These are phyloP conservation scores for Zopfia rhizophila DNA, from an alignment of 2,329 filamentous ascomycete species.

Conservation along the genomic window DNA sequence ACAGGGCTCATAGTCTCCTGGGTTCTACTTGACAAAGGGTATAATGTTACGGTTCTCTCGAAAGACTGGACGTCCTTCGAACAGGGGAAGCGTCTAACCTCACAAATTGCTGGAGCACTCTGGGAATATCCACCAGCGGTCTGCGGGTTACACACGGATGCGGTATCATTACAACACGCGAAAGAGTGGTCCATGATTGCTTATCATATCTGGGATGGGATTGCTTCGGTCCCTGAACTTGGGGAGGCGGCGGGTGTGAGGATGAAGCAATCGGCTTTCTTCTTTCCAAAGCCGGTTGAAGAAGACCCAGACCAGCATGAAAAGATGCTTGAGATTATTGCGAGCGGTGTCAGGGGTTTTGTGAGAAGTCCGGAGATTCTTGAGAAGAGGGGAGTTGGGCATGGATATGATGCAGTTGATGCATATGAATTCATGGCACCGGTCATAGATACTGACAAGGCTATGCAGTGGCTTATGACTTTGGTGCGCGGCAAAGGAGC, in stretches of 20 bases:
- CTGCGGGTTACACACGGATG: constrained; percentile 57
- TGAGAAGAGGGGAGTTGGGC: constrained; percentile 48
- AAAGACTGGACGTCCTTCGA: constrained; percentile 54
- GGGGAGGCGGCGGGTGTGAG: constrained; percentile 47
- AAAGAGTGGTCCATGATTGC: constrained; percentile 56
- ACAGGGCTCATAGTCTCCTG: constrained; percentile 52
- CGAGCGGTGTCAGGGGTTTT: constrained; percentile 53
- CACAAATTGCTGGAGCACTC: constrained; percentile 59
- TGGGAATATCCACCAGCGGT: constrained; percentile 61
- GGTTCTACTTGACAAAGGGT: constrained; percentile 57
- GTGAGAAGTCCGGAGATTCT: constrained; percentile 42
- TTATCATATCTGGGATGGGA: constrained; percentile 56
- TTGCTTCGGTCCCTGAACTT: constrained; percentile 48
- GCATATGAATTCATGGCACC: constrained; percentile 59
- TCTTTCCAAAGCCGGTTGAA: constrained; percentile 51
- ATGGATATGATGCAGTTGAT: constrained; percentile 51
- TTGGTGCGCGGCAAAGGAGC: constrained; percentile 57
- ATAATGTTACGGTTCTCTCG: constrained; percentile 58
- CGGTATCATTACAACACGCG: constrained; percentile 53
- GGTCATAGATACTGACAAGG: constrained; percentile 59
- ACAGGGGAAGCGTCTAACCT: constrained; percentile 54
- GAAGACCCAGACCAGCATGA: constrained; percentile 43
- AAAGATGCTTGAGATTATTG: constrained; percentile 56
- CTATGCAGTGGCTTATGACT: constrained; percentile 55
- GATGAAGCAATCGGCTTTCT: constrained; percentile 54